Evolutionary conservation across 257 asterid species (phyloP).

Genomic region (Thymus quinquecostatus): DNA sequence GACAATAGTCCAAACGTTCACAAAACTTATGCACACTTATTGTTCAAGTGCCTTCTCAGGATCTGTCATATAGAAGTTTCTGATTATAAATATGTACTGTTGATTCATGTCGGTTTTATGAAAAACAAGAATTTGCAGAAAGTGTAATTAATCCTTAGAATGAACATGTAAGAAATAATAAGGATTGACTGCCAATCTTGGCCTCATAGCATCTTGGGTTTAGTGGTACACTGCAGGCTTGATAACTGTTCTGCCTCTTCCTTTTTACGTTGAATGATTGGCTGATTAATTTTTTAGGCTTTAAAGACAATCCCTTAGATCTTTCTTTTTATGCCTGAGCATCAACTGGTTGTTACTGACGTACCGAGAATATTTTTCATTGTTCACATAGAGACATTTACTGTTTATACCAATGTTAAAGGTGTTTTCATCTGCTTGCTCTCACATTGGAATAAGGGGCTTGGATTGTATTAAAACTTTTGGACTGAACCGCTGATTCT

Average conservation of each 20-base stretch:
- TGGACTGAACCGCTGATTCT: constrained; percentile 14
- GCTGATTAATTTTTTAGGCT: background rate
- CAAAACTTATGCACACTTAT: background rate
- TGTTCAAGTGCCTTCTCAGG: background rate
- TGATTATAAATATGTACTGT: background rate
- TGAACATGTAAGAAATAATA: background rate
- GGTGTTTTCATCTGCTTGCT: constrained; percentile 13
- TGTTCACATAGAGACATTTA: constrained; percentile 18
- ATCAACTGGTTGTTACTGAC: background rate
- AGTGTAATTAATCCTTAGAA: constrained; percentile 1
- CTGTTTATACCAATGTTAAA: constrained; percentile 7
- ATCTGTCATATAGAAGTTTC: background rate
- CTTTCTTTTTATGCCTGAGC: constrained; percentile 11
- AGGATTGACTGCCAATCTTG: background rate
- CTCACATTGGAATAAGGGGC: constrained; percentile 15
- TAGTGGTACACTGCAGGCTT: constrained; percentile 1
- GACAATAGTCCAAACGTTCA: background rate
- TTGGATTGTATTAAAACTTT: constrained; percentile 8
- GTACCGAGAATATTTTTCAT: constrained; percentile 6
- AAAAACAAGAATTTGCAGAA: background rate
- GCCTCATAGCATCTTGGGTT: background rate
- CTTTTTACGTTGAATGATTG: background rate
- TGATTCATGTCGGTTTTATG: background rate
- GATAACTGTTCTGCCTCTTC: background rate
- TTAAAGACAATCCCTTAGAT: background rate